Base-by-base conservation (phyloP, 1,284 basidiomycete genomes). In the Caloboletus firmus region DNA sequence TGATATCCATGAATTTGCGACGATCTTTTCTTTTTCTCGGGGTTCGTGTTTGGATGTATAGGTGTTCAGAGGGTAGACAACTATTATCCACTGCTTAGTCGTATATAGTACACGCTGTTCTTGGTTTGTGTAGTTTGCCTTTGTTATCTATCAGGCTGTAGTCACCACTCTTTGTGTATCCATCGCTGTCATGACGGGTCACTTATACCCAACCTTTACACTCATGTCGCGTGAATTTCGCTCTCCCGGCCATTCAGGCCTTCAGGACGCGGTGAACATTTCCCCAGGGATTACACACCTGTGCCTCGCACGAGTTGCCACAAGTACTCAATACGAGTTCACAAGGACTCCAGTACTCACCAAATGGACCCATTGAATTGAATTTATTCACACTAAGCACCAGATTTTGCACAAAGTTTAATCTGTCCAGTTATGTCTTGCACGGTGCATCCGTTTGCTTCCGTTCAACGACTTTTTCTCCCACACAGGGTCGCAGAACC, bases 381-480 rank as follows among this genome's bases (percentile, higher is more conserved):
- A 26, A n/a, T 26, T 20, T 20, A 15, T 28, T 48, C 44, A 32
- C 44, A 55, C 28, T n/a, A n/a, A 10, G 10, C 18, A 20, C 32
- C 30, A 13, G 34, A n/a, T 39, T 47, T 36, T 17, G 11, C 12
- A 9, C 17, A 58, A 46, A 45, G 48, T 56, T 55, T 17, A 49
- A 62, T 59, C 24, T 62, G 20, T 10, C 59, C 45, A 34, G 5
- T 36, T 51, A 43, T 49, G 49, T 48, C 36, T 15, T 4, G 10
- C 13, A 5, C 13, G 0, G 7, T n/a, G 32, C 24, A 32, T 39
- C 35, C 17, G 34, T 4, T 39, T 34, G 22, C 22, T 59, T 22
- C 15, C 4, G n/a, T 12, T 20, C n/a, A 20, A 26, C 5, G 24
- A 10, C 8, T 12, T 5, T 24, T 41, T 41, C 40, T 47, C 55